Percentiles rank a stretch among this genome's conserved stretches.
Conservation (phyloP, 768 basidiomycete genomes). For the Suillus lakei region DNA sequence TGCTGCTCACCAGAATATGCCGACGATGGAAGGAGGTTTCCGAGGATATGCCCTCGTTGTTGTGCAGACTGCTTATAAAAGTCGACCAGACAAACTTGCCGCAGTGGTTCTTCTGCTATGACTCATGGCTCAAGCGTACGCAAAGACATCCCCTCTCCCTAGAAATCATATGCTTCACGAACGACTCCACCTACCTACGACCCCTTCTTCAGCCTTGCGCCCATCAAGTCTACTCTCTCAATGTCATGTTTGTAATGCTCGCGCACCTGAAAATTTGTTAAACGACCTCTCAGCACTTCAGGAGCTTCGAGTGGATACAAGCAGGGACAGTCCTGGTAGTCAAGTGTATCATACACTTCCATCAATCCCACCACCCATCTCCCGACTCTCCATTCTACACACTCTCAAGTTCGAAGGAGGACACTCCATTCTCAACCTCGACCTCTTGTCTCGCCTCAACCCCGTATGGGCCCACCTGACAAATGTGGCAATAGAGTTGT, state of each 20-base stretch:
- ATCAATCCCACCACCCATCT: background rate
- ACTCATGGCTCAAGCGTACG: background rate
- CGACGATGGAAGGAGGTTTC: background rate
- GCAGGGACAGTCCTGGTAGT: no score
- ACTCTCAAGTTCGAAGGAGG: background rate
- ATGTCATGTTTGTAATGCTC: background rate
- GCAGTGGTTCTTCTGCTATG: background rate
- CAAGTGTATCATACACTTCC: no score
- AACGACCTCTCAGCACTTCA: background rate
- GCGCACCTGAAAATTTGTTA: background rate
- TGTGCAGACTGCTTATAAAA: background rate
- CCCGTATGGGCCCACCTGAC: background rate
- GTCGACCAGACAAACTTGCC: background rate
- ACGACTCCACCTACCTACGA: no score
- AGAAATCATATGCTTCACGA: background rate
- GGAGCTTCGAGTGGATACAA: background rate
- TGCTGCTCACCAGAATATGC: background rate
- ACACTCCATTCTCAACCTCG: background rate
- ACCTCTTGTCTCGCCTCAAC: background rate
- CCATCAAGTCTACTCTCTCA: conserved; percentile 28
- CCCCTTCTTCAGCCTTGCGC: background rate
- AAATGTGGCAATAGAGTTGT: background rate
- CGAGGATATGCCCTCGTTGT: background rate
- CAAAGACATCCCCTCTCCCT: background rate
- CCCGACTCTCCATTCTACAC: background rate